phyloP scores from a whole-genome alignment of 1,284 basidiomycete genomes.

The Singerocomus rubriflavus region DNA sequence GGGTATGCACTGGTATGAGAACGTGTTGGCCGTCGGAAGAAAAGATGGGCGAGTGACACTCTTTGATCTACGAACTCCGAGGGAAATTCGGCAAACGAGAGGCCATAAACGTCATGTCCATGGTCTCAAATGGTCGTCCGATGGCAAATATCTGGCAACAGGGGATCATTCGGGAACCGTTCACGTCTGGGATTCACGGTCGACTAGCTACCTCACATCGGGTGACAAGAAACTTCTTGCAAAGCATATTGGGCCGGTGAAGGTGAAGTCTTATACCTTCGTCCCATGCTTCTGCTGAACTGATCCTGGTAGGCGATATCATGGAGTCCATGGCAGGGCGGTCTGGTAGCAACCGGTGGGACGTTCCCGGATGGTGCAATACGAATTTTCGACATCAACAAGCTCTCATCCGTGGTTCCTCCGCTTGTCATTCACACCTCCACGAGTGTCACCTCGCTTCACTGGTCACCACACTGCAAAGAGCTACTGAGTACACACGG shows the following conservation, averaged over 20 bases:
- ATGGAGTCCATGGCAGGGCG: constrained; percentile 90
- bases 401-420: constrained; percentile 36
- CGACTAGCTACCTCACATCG: constrained; percentile 32
- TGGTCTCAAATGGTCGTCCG: constrained; percentile 44
- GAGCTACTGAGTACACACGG: constrained; percentile 89
- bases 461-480: constrained; percentile 84
- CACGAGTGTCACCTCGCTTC: constrained; percentile 74
- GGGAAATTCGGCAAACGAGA: constrained; percentile 29
- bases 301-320: constrained; percentile 63
- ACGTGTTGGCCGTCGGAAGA: constrained; percentile 40
- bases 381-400: constrained; percentile 68
- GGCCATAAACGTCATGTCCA: constrained; percentile 42
- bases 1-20: constrained; percentile 42
- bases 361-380: constrained; percentile 72
- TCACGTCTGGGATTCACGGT: constrained; percentile 45
- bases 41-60: constrained; percentile 39
- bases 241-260: constrained; percentile 53
- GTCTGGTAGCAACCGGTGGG: constrained; percentile 84
- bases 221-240: constrained; percentile 41
- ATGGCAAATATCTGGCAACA: constrained; percentile 42
- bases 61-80: constrained; percentile 37
- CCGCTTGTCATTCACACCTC: constrained; percentile 44
- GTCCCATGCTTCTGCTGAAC: not conserved
- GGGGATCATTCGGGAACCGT: constrained; percentile 43
- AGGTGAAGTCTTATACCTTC: constrained; percentile 39